Conservation (phyloP, 2,329 filamentous ascomycete genomes). For the Coniochaeta hoffmannii region DNA sequence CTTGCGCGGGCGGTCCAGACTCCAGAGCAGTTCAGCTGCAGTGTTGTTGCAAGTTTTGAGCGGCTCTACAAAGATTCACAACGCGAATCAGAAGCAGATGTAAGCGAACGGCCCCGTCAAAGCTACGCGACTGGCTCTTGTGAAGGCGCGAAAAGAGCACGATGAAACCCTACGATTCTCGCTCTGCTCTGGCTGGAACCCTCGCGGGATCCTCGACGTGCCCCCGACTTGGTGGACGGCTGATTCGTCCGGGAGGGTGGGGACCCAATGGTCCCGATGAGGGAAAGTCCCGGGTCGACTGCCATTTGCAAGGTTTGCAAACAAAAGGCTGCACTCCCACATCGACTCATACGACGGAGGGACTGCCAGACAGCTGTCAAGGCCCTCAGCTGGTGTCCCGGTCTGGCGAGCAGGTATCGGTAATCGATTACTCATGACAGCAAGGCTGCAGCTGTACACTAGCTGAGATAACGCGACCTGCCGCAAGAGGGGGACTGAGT, state of each 20-base stretch:
- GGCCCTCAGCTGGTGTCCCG: no score
- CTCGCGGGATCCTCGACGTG: background rate
- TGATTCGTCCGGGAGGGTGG: background rate
- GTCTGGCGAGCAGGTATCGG: no score
- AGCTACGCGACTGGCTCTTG: background rate
- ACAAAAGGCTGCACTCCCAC: background rate
- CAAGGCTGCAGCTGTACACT: background rate
- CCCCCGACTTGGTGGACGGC: background rate
- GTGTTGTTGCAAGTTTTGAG: background rate
- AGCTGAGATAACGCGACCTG: background rate
- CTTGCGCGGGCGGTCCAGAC: no score
- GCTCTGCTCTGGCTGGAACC: no score
- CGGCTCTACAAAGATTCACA: no score
- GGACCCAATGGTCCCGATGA: background rate
- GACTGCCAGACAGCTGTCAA: background rate
- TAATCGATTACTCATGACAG: background rate
- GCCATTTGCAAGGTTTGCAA: background rate
- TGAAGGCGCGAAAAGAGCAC: background rate
- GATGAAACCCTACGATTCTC: background rate
- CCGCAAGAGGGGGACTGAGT: background rate
- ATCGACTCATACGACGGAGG: no score
- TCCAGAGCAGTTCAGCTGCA: constrained; percentile 3
- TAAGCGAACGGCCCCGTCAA: constrained; percentile 19
- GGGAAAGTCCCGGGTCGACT: background rate
- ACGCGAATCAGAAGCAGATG: constrained; percentile 16